Evolutionary conservation across 148 eudicot species (phyloP).

Genomic region (Nyssa sinensis): DNA sequence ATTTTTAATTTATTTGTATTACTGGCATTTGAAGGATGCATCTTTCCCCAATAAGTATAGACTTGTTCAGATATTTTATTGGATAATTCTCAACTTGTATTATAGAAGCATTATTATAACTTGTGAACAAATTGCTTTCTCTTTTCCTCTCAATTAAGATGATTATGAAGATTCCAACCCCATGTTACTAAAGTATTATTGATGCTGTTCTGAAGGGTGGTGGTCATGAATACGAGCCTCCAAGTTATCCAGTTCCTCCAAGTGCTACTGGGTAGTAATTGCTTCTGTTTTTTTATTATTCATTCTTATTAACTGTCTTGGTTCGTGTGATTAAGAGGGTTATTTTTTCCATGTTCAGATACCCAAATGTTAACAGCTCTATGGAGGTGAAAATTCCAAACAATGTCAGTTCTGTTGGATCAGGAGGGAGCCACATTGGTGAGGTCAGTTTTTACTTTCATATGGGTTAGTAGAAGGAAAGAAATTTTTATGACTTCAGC

Average conservation of each 20-base stretch:
- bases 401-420: constrained; percentile 34
- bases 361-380: constrained; percentile 31
- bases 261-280: constrained; percentile 44
- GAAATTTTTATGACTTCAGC: not conserved
- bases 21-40: not conserved
- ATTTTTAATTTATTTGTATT: too few relatives aligned
- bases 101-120: not conserved
- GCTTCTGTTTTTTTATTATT: not conserved
- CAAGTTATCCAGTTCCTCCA: constrained; percentile 46
- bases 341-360: constrained; percentile 27
- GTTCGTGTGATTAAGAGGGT: not conserved
- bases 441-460: constrained; percentile 28
- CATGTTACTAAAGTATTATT: constrained; percentile 11
- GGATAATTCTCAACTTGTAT: not conserved
- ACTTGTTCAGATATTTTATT: not conserved
- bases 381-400: constrained; percentile 34
- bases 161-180: not conserved
- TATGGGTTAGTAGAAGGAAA: not conserved
- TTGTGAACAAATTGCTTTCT: constrained; percentile 4
- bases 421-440: constrained; percentile 30
- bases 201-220: constrained; percentile 35
- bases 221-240: constrained; percentile 35
- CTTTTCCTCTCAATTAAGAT: not conserved
- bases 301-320: not conserved
- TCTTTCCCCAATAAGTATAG: not conserved